phyloP scores from a whole-genome alignment of 2,329 filamentous ascomycete species.

The Monilinia laxa region DNA sequence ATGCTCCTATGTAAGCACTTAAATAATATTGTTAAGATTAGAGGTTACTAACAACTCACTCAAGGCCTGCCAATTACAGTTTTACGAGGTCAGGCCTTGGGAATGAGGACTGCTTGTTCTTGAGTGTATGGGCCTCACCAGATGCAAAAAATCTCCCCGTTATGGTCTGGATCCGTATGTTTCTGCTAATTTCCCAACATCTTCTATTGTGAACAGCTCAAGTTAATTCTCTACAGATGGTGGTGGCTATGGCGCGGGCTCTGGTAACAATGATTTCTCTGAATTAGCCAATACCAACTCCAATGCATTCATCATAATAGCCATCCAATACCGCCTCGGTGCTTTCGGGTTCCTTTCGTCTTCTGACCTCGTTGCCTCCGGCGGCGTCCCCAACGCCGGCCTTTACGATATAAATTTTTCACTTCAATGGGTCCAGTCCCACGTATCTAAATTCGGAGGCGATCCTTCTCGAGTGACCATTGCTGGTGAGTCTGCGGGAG shows the following conservation, averaged over 20 bases:
- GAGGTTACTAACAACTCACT: background rate
- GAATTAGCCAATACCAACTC: constrained; percentile 49
- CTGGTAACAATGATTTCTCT: constrained; percentile 41
- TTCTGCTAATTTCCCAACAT: background rate
- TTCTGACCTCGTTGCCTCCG: constrained; percentile 51
- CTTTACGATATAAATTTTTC: constrained; percentile 60
- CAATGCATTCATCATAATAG: constrained; percentile 55
- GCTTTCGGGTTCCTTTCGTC: constrained; percentile 69
- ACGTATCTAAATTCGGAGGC: constrained; percentile 55
- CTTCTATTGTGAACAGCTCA: constrained; percentile 23
- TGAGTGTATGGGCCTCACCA: constrained; percentile 44
- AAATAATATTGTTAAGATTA: background rate
- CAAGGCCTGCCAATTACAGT: constrained; percentile 23
- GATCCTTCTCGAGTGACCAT: constrained; percentile 53
- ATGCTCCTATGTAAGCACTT: constrained; percentile 15
- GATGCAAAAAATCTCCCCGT: constrained; percentile 43
- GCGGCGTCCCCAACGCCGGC: constrained; percentile 61
- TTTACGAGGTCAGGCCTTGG: constrained; percentile 27
- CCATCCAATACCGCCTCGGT: constrained; percentile 63
- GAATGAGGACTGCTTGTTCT: constrained; percentile 42
- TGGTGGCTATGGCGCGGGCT: constrained; percentile 37
- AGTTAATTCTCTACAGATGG: constrained; percentile 41
- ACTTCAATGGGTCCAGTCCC: constrained; percentile 56
- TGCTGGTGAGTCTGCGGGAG: constrained; percentile 56
- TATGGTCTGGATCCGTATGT: constrained; percentile 43